Base-by-base conservation (phyloP, 495 filamentous ascomycete genomes). In the Penicillium tannophilum region DNA sequence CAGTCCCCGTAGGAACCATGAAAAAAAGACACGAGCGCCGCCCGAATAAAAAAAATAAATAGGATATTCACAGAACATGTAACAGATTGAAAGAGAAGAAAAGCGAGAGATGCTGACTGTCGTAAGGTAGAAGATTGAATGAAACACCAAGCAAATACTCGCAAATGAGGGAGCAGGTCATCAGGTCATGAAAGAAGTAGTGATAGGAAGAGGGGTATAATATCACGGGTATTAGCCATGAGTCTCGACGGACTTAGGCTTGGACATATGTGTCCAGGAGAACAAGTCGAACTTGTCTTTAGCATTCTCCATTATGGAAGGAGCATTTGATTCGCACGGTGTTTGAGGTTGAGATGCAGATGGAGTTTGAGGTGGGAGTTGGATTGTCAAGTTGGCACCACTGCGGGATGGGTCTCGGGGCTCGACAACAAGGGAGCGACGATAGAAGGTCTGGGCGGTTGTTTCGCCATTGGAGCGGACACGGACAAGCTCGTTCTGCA, bases 371-470 rank as follows among this genome's bases (percentile, higher is more conserved):
- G 62, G 53, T 68, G 12, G 16, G 0, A 12, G 2, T 17, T 41
- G 39, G 16, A 17, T 6, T 17, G 4, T 6, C 39, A 41, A 17
- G 16, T 17, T 6, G 59, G 28, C 49, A 42, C 36, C 54, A 17
- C 57, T 59, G 59, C 67, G 61, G 6, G 60, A 61, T 3, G 66
- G 36, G 52, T 94, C 92, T 42, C 91, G 79, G 8, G 94, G 94
- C 63, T 98, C 94, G 17, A 98, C 86, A 8, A 94, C 71, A 36
- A 97, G 76, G 30, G 91, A 96, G 58, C 94, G 91, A 54, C 95
- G 87, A 70, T 93, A 92, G 63, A 89, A 86, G 35, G 82, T 83
- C 69, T 94, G 90, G 4, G 92, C 83, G 61, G 90, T 92, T 60
- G 84, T 83, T 64, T 92, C 86, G 59, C 94, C 91, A 31, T 83